These are phyloP conservation scores for Cystobasidium tubakii DNA, from an alignment of 768 basidiomycete genomes.

Conservation along the genomic window DNA sequence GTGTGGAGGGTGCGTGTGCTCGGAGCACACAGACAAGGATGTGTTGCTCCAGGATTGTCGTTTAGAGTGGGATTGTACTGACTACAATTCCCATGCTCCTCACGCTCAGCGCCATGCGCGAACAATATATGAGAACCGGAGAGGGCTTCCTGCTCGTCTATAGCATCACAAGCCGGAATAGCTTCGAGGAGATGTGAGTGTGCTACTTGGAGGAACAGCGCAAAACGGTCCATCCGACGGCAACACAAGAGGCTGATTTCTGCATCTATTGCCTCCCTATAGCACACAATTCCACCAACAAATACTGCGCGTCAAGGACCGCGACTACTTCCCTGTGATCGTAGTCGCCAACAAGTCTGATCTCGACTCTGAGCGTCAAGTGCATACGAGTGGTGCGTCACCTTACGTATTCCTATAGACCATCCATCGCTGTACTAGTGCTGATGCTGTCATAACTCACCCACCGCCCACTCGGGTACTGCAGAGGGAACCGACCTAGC, in stretches of 20 bases:
- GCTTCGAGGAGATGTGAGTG: slow-evolving; percentile 52
- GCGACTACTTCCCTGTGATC: slow-evolving; percentile 53
- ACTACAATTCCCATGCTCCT: neutral
- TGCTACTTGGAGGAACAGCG: neutral
- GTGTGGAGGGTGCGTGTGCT: slow-evolving; percentile 51
- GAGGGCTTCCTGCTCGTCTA: slow-evolving; percentile 56
- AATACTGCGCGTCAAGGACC: slow-evolving; percentile 51
- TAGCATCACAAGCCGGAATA: slow-evolving; percentile 53
- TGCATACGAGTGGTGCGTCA: slow-evolving; percentile 76
- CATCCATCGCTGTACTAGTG: no score
- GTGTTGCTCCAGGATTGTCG: no score
- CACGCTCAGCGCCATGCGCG: slow-evolving; percentile 78
- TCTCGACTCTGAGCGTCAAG: slow-evolving; percentile 50
- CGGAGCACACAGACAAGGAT: neutral
- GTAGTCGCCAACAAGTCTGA: slow-evolving; percentile 55
- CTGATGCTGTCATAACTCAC: no score
- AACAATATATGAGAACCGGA: slow-evolving; percentile 93
- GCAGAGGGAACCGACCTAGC: slow-evolving; percentile 95
- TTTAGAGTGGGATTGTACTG: no score
- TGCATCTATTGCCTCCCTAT: neutral
- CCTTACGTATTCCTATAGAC: neutral
- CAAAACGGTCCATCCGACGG: no score
- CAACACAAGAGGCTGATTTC: no score
- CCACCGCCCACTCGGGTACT: no score
- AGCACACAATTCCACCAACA: slow-evolving; percentile 51